phyloP scores from a whole-genome alignment of 177 flowering plant species.

The Vitis hybrid region DNA sequence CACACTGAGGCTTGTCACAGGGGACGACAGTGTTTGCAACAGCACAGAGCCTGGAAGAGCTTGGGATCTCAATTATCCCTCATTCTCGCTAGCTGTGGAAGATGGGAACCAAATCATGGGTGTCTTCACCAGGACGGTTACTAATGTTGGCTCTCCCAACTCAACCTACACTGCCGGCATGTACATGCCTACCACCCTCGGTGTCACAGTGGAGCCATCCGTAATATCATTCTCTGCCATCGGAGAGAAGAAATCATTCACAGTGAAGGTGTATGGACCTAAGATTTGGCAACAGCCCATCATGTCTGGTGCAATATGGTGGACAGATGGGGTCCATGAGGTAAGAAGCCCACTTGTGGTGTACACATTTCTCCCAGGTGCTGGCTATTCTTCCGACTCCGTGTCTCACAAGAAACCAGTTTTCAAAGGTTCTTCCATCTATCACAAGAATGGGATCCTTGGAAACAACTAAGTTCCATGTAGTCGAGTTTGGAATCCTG shows the following conservation, averaged over 20 bases:
- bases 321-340: constrained; percentile 21
- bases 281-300: constrained; percentile 14
- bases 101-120: constrained; percentile 18
- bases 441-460: constrained; percentile 22
- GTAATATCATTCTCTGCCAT: constrained; percentile 10
- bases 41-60: constrained; percentile 13
- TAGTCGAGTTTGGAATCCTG: not conserved
- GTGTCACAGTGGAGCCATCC: constrained; percentile 6
- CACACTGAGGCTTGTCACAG: constrained; percentile 15
- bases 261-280: constrained; percentile 13
- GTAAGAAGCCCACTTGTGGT: constrained; percentile 26
- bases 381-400: not conserved
- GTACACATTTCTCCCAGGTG: constrained; percentile 21
- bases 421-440: constrained; percentile 15
- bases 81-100: constrained; percentile 19
- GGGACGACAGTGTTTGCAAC: constrained; percentile 22
- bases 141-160: constrained; percentile 26
- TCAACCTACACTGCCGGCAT: constrained; percentile 12
- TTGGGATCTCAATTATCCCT: constrained; percentile 32
- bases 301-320: constrained; percentile 19
- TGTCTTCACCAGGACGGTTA: constrained; percentile 22
- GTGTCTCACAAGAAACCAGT: not conserved
- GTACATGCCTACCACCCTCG: not conserved
- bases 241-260: constrained; percentile 23
- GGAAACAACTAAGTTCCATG: constrained; percentile 9